Percentiles rank a stretch among this genome's conserved stretches.
Conservation (phyloP, 768 basidiomycete species). For the Sarcodon aspratus region DNA sequence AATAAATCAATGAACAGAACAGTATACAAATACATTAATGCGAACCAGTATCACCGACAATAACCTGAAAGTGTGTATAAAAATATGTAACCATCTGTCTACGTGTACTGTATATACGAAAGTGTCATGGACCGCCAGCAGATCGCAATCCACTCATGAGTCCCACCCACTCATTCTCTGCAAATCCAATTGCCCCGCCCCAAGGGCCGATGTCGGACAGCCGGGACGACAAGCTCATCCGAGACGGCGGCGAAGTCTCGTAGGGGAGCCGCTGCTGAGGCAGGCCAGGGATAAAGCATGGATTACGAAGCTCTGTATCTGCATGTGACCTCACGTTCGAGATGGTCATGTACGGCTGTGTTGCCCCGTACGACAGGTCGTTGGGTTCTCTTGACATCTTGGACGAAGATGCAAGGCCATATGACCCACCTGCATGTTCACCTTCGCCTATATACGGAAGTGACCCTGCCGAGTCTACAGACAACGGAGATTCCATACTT, state of each 20-base stretch:
- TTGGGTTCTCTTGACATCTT: not conserved
- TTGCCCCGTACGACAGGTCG: too few species aligned
- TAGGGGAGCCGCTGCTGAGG: not conserved
- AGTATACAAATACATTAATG: too few species aligned
- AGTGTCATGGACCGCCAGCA: too few species aligned
- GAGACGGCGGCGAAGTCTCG: not conserved
- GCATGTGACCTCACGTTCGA: conserved; percentile 4
- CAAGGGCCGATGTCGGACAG: conserved; percentile 21
- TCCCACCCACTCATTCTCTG: conserved; percentile 54
- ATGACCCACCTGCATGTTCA: not conserved
- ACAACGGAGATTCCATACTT: conserved; percentile 42
- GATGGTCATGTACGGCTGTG: not conserved
- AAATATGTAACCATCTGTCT: too few species aligned
- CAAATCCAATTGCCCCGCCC: conserved; percentile 67
- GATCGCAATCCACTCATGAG: too few species aligned
- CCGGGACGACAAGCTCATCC: not conserved
- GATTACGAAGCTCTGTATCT: conserved; percentile 10
- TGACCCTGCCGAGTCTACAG: conserved; percentile 7
- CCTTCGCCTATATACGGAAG: not conserved
- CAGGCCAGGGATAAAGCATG: not conserved
- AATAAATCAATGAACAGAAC: too few species aligned
- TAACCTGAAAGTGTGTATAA: too few species aligned
- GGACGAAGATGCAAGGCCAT: not conserved
- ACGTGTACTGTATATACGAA: too few species aligned
- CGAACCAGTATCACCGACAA: too few species aligned